phyloP scores from a whole-genome alignment of 1,139 yeast species.

The Hyphopichia wangnamkhiaoensis region DNA sequence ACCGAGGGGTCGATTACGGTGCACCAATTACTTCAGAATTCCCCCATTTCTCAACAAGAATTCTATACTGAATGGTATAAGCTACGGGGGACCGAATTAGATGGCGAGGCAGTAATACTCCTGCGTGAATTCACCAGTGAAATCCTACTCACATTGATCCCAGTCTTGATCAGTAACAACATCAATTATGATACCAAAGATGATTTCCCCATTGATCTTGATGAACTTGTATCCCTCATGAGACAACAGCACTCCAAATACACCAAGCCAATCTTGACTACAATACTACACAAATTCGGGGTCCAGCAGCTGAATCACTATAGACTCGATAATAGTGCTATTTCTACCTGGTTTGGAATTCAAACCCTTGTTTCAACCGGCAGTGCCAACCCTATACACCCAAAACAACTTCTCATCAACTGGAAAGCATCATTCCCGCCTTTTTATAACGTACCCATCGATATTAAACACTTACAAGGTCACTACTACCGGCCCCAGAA shows the following conservation, averaged over 20 bases:
- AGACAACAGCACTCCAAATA: slow-evolving; percentile 13
- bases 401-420: slow-evolving; percentile 52
- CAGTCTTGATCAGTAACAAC: slow-evolving; percentile 49
- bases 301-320: slow-evolving; percentile 13
- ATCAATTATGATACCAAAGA: slow-evolving; percentile 16
- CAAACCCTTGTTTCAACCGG: slow-evolving; percentile 35
- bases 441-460: slow-evolving; percentile 58
- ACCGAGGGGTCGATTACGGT: slow-evolving; percentile 16
- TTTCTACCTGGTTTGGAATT: slow-evolving; percentile 64
- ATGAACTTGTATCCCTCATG: slow-evolving; percentile 20
- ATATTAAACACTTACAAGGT: slow-evolving; percentile 54
- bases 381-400: background rate
- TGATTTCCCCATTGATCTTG: slow-evolving; percentile 18
- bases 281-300: slow-evolving; percentile 52
- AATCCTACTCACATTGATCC: slow-evolving; percentile 44
- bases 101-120: slow-evolving; percentile 31
- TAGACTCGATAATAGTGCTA: slow-evolving; percentile 36
- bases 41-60: slow-evolving; percentile 60
- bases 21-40: slow-evolving; percentile 37
- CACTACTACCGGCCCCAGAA: slow-evolving; percentile 49
- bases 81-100: slow-evolving; percentile 57
- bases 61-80: slow-evolving; percentile 54
- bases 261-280: slow-evolving; percentile 37
- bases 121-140: slow-evolving; percentile 25
- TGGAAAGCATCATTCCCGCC: slow-evolving; percentile 73